Evolutionary conservation across 1,139 yeast species (phyloP).

Genomic region (Hemisphaericaspora xylanilytica): DNA sequence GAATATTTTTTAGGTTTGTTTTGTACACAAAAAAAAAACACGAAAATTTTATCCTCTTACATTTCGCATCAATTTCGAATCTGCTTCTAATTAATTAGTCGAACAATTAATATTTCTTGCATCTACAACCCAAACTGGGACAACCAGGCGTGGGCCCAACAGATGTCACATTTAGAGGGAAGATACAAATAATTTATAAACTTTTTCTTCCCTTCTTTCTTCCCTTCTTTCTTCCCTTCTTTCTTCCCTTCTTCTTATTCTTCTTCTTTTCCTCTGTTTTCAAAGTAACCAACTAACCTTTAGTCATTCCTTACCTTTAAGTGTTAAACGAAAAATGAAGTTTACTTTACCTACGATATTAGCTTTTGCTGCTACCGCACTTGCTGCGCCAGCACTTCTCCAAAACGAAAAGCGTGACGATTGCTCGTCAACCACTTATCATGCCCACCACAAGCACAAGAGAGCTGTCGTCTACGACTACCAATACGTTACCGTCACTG

Average conservation of each 20-base stretch:
- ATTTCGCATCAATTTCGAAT: not conserved
- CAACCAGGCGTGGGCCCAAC: too few species aligned
- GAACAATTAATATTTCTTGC: not conserved
- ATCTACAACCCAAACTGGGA: not conserved
- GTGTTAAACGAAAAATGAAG: constrained; percentile 23
- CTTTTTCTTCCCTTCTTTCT: not conserved
- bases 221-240: constrained; percentile 1
- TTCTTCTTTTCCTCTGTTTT: not conserved
- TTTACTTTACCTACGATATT: constrained; percentile 28
- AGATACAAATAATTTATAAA: not conserved
- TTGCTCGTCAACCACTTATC: constrained; percentile 38
- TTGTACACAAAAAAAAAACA: not conserved
- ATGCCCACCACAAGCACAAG: constrained; percentile 46
- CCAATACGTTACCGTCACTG: constrained; percentile 45
- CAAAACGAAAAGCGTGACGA: constrained; percentile 23
- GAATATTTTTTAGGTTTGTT: not conserved
- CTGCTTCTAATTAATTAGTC: not conserved
- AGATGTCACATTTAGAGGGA: not conserved
- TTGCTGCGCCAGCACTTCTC: constrained; percentile 48
- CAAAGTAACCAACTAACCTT: constrained; percentile 3
- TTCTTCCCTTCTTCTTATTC: constrained; percentile 1
- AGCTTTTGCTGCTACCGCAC: constrained; percentile 40
- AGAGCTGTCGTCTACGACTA: constrained; percentile 39
- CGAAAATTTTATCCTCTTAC: not conserved
- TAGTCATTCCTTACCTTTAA: constrained; percentile 10